Percentiles rank a stretch among this genome's conserved stretches.
These are phyloP conservation scores for Fusarium sp. DNA, from an alignment of 2,329 filamentous ascomycete species.

Conservation along the genomic window DNA sequence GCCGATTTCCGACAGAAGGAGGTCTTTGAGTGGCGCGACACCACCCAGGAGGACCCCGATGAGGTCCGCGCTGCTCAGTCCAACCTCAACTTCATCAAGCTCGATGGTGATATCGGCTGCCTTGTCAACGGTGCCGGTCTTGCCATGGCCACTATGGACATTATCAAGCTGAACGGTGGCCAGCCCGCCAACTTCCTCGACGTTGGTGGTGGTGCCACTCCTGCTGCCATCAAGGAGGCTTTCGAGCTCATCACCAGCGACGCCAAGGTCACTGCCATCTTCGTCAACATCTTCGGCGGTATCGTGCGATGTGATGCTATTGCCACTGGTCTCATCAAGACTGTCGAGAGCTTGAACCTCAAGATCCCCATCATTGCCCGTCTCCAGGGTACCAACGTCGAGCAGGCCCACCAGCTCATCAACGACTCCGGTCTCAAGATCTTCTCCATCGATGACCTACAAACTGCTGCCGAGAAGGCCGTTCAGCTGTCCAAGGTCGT, in stretches of 20 bases:
- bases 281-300: conserved; percentile 99
- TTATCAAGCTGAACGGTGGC: conserved; percentile 99
- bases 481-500: conserved; percentile 99
- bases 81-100: conserved; percentile 99
- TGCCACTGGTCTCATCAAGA: conserved; percentile 93
- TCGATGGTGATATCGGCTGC: conserved; percentile 99
- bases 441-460: conserved; percentile 98
- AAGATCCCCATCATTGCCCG: conserved; percentile 96
- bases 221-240: conserved; percentile 94
- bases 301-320: conserved; percentile 99
- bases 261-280: conserved; percentile 97
- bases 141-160: conserved; percentile 99
- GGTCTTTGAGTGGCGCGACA: conserved; percentile 92
- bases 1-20: conserved; percentile 98
- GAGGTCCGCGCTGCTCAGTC: conserved; percentile 96
- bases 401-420: conserved; percentile 90
- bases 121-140: conserved; percentile 98
- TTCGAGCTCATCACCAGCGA: conserved; percentile 99
- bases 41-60: conserved; percentile 94
- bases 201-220: conserved; percentile 96
- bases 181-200: conserved; percentile 98
- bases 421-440: conserved; percentile 99
- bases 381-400: conserved; percentile 98
- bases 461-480: conserved; percentile 96
- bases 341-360: conserved; percentile 93